Evolutionary conservation across 495 filamentous ascomycete genomes (phyloP), one percentile per base, ranked within the genome.

Genomic region (Pseudomonodictys pantanalensis): DNA sequence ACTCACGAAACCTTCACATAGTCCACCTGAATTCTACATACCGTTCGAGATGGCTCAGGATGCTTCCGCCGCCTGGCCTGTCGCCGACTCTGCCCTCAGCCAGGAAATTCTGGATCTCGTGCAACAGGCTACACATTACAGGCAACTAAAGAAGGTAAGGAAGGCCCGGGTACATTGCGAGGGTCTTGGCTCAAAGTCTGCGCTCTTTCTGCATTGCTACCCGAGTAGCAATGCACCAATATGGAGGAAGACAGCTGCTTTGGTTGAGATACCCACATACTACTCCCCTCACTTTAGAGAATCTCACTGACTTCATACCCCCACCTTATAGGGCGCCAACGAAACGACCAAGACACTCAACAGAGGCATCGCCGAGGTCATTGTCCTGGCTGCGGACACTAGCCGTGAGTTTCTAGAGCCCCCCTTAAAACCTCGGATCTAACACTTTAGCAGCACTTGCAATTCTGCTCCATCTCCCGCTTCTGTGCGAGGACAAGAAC

Each of bases 401-500:
- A 0, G 56, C 60, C 17, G 38, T 41, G 12, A 5, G 38, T 41
- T 41, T n/a, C 38, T 35, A 7, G 15, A 41, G 15, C 38, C 15
- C 3, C 15, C 38, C 20, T 3, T 41, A 3, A 5, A 41, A 41
- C 15, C 12, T n/a, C 3, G 15, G 7, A n/a, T 5, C 38, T 41
- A 41, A 41, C 20, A n/a, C 12, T 15, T 41, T 15, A n/a, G 5
- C 12, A 41, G 38, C 65, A 22, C 78, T 96, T n/a, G 86, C 88
- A 46, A 96, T 97, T 61, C 81, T 97, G 46, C 83, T 98, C 22
- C 93, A 97, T 75, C 78, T 98, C 6, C 93, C 93, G 12, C 83
- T 97, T 2, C 83, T 96, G 20, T 86, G 82, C 65, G 90, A 61
- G 26, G 63, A 70, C 39, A 66, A 71, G 60, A 89, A 83, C 69